These are phyloP conservation scores for Zygosaccharomyces gambellarensis DNA, from an alignment of 805 yeast species.

Conservation along the genomic window DNA sequence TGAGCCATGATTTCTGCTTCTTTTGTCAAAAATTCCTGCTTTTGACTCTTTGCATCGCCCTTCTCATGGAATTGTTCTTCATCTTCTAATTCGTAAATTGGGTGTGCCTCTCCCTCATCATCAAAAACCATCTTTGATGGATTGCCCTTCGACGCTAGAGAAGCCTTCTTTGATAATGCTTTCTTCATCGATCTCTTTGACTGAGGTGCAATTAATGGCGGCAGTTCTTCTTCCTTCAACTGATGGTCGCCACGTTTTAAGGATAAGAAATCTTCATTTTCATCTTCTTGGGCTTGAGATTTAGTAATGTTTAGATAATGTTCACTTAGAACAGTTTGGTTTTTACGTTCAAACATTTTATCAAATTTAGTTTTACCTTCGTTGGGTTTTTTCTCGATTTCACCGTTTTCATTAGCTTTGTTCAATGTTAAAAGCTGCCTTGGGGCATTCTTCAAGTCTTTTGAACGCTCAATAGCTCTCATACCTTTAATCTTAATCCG, in stretches of 20 bases:
- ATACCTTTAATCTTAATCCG: slow-evolving; percentile 67
- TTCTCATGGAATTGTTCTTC: slow-evolving; percentile 76
- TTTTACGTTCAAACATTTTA: slow-evolving; percentile 90
- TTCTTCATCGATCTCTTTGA: slow-evolving; percentile 82
- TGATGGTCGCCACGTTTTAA: slow-evolving; percentile 76
- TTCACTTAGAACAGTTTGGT: slow-evolving; percentile 86
- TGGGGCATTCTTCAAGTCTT: slow-evolving; percentile 76
- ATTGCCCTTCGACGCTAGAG: slow-evolving; percentile 54
- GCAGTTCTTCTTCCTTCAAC: slow-evolving; percentile 58
- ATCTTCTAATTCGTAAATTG: slow-evolving; percentile 83
- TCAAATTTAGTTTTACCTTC: slow-evolving; percentile 82
- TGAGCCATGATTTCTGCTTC: slow-evolving; percentile 66
- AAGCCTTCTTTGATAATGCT: slow-evolving; percentile 80
- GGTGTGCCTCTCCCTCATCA: slow-evolving; percentile 91
- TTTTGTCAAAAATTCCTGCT: slow-evolving; percentile 56
- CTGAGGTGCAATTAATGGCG: slow-evolving; percentile 56
- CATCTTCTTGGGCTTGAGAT: slow-evolving; percentile 38
- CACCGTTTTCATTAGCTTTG: slow-evolving; percentile 63
- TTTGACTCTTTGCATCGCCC: slow-evolving; percentile 66
- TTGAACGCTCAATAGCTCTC: slow-evolving; percentile 42
- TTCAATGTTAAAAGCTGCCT: slow-evolving; percentile 59
- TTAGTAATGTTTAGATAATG: slow-evolving; percentile 76
- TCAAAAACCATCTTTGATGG: slow-evolving; percentile 83
- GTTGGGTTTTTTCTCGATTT: slow-evolving; percentile 34
- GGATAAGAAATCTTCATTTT: slow-evolving; percentile 68